phyloP scores from a whole-genome alignment of 225 moss, liverwort and hornwort genomes.

The Ulota crispa region DNA sequence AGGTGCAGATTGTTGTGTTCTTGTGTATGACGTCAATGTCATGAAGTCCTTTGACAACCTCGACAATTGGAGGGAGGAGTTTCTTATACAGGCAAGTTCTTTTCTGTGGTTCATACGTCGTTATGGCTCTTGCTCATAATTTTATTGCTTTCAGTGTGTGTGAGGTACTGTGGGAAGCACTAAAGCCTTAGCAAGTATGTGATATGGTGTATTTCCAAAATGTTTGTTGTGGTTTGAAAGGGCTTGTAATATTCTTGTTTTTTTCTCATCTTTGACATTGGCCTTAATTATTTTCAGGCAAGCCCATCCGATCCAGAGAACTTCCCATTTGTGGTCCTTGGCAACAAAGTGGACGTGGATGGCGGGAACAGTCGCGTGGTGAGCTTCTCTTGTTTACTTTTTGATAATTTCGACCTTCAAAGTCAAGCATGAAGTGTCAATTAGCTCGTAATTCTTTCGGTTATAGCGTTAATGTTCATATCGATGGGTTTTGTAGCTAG shows the following conservation, averaged over 20 bases:
- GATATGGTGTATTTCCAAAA: not conserved
- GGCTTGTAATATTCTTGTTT: not conserved
- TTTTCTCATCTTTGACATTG: not conserved
- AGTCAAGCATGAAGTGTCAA: not conserved
- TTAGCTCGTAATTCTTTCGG: not conserved
- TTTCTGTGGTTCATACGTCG: not conserved
- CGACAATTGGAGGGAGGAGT: constrained; percentile 97
- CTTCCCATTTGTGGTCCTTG: constrained; percentile 90
- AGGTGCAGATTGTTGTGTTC: constrained; percentile 97
- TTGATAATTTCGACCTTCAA: not conserved
- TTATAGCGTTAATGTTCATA: not conserved
- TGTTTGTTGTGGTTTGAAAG: not conserved
- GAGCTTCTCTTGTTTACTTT: not conserved
- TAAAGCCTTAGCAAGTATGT: not conserved
- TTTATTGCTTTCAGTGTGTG: not conserved
- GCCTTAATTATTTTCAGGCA: constrained; percentile 56
- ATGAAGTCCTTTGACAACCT: constrained; percentile 96
- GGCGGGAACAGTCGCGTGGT: constrained; percentile 95
- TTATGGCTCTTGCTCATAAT: not conserved
- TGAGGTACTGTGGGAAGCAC: not conserved
- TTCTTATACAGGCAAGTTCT: constrained; percentile 77
- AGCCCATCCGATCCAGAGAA: constrained; percentile 87
- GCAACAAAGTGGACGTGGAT: constrained; percentile 94
- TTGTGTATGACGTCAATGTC: constrained; percentile 94
- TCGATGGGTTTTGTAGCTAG: not conserved